Evolutionary conservation across 2,329 filamentous ascomycete species (phyloP).

Genomic region (Arthrobotrys pseudoclavata): DNA sequence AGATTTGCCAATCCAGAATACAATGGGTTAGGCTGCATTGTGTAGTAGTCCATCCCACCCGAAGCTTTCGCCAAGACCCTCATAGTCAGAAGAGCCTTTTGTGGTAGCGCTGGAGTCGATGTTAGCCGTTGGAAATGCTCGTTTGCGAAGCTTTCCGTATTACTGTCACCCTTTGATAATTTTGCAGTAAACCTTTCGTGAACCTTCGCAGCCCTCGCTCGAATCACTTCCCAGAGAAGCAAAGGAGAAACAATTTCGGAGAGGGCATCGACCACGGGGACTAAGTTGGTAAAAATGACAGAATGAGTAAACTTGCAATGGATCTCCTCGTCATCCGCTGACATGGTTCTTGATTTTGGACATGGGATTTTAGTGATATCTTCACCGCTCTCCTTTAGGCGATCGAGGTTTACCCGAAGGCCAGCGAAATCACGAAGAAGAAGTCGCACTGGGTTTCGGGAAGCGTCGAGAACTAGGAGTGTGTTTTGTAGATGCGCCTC

Average conservation of each 20-base stretch:
- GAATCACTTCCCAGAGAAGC: slow-evolving; percentile 11
- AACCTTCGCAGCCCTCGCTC: slow-evolving; percentile 3
- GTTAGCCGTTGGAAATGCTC: slow-evolving; percentile 21
- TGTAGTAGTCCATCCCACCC: slow-evolving; percentile 32
- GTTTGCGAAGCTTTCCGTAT: background rate
- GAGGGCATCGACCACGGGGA: slow-evolving; percentile 23
- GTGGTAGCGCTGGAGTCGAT: slow-evolving; percentile 14
- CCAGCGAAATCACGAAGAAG: slow-evolving; percentile 42
- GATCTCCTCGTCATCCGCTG: slow-evolving; percentile 38
- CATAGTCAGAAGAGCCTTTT: slow-evolving; percentile 48
- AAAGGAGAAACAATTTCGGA: background rate
- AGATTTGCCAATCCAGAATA: background rate
- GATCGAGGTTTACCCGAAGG: slow-evolving; percentile 16
- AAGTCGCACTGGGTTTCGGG: slow-evolving; percentile 9
- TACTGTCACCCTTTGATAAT: background rate
- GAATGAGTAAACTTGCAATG: slow-evolving; percentile 27
- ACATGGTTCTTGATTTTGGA: slow-evolving; percentile 20
- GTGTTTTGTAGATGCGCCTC: slow-evolving; percentile 45
- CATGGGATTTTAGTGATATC: slow-evolving; percentile 26
- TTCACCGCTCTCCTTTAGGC: slow-evolving; percentile 25
- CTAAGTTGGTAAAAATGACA: slow-evolving; percentile 23
- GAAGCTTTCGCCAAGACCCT: slow-evolving; percentile 21
- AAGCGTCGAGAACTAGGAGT: slow-evolving; percentile 18
- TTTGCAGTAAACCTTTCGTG: slow-evolving; percentile 3
- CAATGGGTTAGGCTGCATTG: slow-evolving; percentile 6